A percentile compares a stretch with the other conserved stretches of the same genome.
Conservation (phyloP, 1,284 basidiomycete species). For the Sporisorium reilianum region DNA sequence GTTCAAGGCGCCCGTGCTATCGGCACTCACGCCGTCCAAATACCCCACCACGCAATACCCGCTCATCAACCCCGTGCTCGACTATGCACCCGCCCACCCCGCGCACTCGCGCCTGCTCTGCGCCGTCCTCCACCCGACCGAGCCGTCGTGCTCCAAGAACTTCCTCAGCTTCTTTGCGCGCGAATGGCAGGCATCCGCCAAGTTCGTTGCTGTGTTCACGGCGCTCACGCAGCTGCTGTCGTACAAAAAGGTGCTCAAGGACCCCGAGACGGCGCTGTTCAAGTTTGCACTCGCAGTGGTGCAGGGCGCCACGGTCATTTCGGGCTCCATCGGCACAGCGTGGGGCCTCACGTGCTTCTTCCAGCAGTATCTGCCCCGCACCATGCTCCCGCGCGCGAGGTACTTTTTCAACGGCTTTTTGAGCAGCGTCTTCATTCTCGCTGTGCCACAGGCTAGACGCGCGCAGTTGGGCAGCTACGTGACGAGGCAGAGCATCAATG, state of each 20-base stretch:
- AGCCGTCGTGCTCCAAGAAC: slow-evolving; percentile 54
- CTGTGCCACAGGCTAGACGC: slow-evolving; percentile 45
- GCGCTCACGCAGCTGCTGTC: slow-evolving; percentile 34
- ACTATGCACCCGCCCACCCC: slow-evolving; percentile 62
- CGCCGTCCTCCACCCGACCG: slow-evolving; percentile 58
- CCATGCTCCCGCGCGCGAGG: slow-evolving; percentile 40
- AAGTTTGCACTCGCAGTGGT: slow-evolving; percentile 46
- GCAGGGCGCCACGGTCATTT: slow-evolving; percentile 64
- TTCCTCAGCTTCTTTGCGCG: slow-evolving; percentile 46
- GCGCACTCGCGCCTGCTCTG: slow-evolving; percentile 57
- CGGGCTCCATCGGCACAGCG: slow-evolving; percentile 56
- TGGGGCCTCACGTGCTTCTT: slow-evolving; percentile 62
- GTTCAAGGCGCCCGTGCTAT: slow-evolving; percentile 61
- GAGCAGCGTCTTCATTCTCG: slow-evolving; percentile 55
- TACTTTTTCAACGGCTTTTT: slow-evolving; percentile 63
- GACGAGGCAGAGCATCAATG: slow-evolving; percentile 35
- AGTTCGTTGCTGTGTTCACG: slow-evolving; percentile 55
- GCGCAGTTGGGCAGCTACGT: slow-evolving; percentile 53
- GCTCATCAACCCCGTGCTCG: slow-evolving; percentile 59
- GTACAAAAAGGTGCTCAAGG: slow-evolving; percentile 46
- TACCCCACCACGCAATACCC: slow-evolving; percentile 49
- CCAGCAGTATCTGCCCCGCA: slow-evolving; percentile 60
- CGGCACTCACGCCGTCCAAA: slow-evolving; percentile 52
- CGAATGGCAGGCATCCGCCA: slow-evolving; percentile 58
- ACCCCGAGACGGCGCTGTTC: slow-evolving; percentile 62